Base-by-base conservation (phyloP, 371 early-diverging fungal genomes). In the Antonospora locustae region DNA sequence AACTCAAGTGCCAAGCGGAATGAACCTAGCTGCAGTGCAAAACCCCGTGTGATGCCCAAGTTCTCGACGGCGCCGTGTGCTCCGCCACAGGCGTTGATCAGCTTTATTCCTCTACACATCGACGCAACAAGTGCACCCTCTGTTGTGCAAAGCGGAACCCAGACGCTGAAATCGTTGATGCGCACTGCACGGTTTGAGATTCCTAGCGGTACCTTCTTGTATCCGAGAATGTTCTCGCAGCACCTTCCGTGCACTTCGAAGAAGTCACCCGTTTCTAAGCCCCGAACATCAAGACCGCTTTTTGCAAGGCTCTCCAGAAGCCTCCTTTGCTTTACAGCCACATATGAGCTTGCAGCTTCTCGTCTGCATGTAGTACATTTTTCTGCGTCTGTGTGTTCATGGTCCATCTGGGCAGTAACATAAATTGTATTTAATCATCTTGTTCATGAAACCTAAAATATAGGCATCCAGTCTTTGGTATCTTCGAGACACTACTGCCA, bases 151-250 rank as follows among this genome's bases (percentile, higher is more conserved):
- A 91, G 88, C 9, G 92, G 92, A 5, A 91, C 78, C 60, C 83
- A 84, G 28, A 82, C 77, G 3, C 65, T 36, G 51, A 81, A 76
- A 27, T 81, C 83, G 65, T 91, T 63, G 12, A 55, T 55, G 45
- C 25, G 20, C 1, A 63, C 14, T n/a, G 46, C 28, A 6, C 24
- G 24, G 11, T 56, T 48, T 6, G 57, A 55, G 6, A 56, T 28
- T 1, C 92, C 92, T 0, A 91, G 79, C 1, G 92, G 92, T 20
- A 91, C 67, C 14, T 89, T 90, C 77, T 85, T 77, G 61, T 87
- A 85, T 32, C 92, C 92, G 66, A 91, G 80, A 5, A 91, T 89
- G 71, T 90, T 91, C 68, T 91, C 92, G 66, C 90, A 90, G 76
- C 90, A 90, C 52, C 83, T 81, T 2, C 89, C 89, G 61, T 81